Conservation (phyloP, 495 filamentous ascomycete genomes). For the Evansstolkia leycettana region DNA sequence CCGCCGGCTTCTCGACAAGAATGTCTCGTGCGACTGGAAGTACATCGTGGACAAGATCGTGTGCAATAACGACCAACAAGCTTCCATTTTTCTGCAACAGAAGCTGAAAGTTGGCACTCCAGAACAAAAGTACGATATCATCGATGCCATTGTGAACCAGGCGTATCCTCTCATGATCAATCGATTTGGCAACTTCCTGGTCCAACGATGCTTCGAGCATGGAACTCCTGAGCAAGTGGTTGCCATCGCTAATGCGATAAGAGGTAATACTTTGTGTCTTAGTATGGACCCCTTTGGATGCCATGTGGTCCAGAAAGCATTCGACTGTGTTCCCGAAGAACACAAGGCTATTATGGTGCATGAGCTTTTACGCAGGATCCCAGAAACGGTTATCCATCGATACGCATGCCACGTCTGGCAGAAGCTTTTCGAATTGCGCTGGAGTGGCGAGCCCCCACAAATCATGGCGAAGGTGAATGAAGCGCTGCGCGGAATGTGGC, state of each 20-base stretch:
- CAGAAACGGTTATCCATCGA: conserved; percentile 94
- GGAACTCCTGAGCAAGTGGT: conserved; percentile 90
- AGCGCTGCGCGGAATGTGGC: conserved; percentile 92
- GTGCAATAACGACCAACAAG: conserved; percentile 97
- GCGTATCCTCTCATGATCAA: conserved; percentile 97
- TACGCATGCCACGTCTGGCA: conserved; percentile 99
- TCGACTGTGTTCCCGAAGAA: conserved; percentile 92
- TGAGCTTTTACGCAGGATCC: conserved; percentile 87
- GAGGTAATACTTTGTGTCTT: conserved; percentile 83
- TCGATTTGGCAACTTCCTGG: conserved; percentile 90
- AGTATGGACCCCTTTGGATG: conserved; percentile 99
- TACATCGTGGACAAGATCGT: conserved; percentile 99
- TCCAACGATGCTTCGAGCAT: conserved; percentile 97
- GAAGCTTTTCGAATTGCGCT: conserved; percentile 97
- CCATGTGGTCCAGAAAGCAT: conserved; percentile 96
- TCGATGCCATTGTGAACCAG: conserved; percentile 90
- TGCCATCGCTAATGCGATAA: conserved; percentile 88
- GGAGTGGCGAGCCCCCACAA: conserved; percentile 87
- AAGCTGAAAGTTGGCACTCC: conserved; percentile 94
- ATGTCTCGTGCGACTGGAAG: conserved; percentile 96
- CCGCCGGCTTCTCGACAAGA: conserved; percentile 86
- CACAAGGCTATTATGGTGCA: conserved; percentile 98
- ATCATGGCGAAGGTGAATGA: conserved; percentile 99
- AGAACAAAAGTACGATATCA: conserved; percentile 94
- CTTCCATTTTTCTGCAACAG: conserved; percentile 96